These are phyloP conservation scores for Adansonia madagascariensis DNA, from an alignment of 441 rosid species.

Conservation along the genomic window DNA sequence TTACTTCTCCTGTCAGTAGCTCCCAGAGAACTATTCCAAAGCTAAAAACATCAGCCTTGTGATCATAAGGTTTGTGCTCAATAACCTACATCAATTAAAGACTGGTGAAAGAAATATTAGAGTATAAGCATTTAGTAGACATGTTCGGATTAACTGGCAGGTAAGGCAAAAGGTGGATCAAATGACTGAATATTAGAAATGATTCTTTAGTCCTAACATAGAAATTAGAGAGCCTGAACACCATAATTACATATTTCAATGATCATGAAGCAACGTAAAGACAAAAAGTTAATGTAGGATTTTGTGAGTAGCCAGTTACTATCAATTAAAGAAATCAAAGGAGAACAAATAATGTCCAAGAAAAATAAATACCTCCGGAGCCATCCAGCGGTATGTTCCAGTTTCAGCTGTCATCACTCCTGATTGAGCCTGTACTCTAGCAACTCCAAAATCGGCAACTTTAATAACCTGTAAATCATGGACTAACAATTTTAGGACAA, in stretches of 20 bases:
- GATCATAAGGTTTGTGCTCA: constrained; percentile 87
- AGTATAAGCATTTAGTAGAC: not conserved
- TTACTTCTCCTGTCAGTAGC: constrained; percentile 89
- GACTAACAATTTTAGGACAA: constrained; percentile 15
- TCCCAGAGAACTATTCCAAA: constrained; percentile 90
- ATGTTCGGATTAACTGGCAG: not conserved
- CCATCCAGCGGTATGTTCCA: constrained; percentile 87
- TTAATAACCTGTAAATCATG: constrained; percentile 59
- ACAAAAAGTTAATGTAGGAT: constrained; percentile 6
- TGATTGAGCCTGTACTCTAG: constrained; percentile 67
- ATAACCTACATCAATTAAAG: constrained; percentile 71
- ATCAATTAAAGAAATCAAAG: constrained; percentile 21
- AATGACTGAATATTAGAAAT: not conserved
- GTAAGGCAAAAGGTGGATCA: not conserved
- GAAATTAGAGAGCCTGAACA: not conserved
- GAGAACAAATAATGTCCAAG: constrained; percentile 22
- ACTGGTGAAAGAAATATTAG: constrained; percentile 25
- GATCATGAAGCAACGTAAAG: constrained; percentile 11
- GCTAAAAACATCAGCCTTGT: constrained; percentile 91
- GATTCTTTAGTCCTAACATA: not conserved
- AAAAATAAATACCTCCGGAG: constrained; percentile 60
- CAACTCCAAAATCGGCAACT: constrained; percentile 84
- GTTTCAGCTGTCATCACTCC: constrained; percentile 88
- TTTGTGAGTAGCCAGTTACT: constrained; percentile 13
- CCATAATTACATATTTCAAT: not conserved